Percentiles rank a stretch among this genome's conserved stretches.
phyloP scores from a whole-genome alignment of 768 basidiomycete genomes.

The Auricularia sp. region DNA sequence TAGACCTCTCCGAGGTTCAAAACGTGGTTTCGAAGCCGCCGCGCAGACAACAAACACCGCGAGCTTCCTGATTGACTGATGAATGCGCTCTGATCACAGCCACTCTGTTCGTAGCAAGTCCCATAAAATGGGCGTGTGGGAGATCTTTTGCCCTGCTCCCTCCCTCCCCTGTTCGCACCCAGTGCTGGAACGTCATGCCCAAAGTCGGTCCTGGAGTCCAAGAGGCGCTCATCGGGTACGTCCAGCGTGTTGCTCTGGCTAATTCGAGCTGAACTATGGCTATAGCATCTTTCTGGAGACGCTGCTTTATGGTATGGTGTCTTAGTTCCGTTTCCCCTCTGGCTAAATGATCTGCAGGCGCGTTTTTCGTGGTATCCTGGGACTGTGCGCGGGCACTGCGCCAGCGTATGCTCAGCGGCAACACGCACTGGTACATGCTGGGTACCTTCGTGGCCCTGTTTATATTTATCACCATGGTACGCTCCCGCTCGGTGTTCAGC shows the following conservation, averaged over 20 bases:
- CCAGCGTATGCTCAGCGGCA: neutral
- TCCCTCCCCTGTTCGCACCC: neutral
- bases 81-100: neutral
- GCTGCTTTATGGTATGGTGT: neutral
- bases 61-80: no score
- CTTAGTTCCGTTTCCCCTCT: neutral
- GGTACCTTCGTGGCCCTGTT: neutral
- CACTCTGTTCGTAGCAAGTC: neutral
- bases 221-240: neutral
- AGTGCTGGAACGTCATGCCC: neutral
- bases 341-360: neutral
- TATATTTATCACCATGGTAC: neutral
- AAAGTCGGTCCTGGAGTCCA: neutral
- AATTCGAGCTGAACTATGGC: neutral
- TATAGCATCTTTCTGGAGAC: neutral
- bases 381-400: neutral
- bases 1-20: no score
- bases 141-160: neutral
- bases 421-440: neutral
- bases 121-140: neutral
- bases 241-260: neutral
- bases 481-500: neutral
- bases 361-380: neutral
- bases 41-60: no score
- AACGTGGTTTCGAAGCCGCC: no score